Percentiles rank a stretch among this genome's conserved stretches.
These are phyloP conservation scores for Trichoderma sp. DNA, from an alignment of 2,329 filamentous ascomycete species.

Conservation along the genomic window DNA sequence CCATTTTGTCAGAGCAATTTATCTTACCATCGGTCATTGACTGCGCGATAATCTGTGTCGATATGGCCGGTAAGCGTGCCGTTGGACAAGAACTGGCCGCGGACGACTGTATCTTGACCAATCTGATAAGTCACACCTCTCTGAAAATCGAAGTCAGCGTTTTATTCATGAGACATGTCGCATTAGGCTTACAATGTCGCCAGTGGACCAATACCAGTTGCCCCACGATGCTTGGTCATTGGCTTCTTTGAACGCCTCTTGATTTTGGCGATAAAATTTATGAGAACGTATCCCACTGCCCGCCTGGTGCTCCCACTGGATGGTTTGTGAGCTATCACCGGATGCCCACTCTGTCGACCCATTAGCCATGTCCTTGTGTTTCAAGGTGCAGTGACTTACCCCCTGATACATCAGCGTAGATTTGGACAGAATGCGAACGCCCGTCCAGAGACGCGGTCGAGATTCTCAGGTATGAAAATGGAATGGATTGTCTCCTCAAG, in stretches of 20 bases:
- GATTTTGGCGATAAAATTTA: constrained; percentile 57
- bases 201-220: constrained; percentile 71
- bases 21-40: constrained; percentile 37
- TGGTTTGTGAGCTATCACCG: constrained; percentile 54
- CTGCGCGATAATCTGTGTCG: constrained; percentile 58
- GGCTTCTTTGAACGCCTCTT: constrained; percentile 66
- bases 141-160: constrained; percentile 6
- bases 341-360: constrained; percentile 64
- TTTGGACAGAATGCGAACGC: constrained; percentile 59
- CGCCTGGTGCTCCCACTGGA: constrained; percentile 61
- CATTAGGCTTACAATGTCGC: constrained; percentile 38
- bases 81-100: constrained; percentile 62
- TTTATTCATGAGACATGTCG: neutral
- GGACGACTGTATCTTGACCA: constrained; percentile 64
- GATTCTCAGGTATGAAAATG: constrained; percentile 69
- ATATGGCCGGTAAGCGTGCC: constrained; percentile 62
- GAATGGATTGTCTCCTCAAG: constrained; percentile 63
- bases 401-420: constrained; percentile 68
- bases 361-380: constrained; percentile 8
- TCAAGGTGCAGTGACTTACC: constrained; percentile 17
- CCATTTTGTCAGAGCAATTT: neutral
- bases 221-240: constrained; percentile 79
- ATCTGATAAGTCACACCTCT: constrained; percentile 63
- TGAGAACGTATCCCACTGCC: constrained; percentile 59
- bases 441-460: constrained; percentile 63